phyloP scores from a whole-genome alignment of 768 basidiomycete species.

The Chalciporus piperatus region DNA sequence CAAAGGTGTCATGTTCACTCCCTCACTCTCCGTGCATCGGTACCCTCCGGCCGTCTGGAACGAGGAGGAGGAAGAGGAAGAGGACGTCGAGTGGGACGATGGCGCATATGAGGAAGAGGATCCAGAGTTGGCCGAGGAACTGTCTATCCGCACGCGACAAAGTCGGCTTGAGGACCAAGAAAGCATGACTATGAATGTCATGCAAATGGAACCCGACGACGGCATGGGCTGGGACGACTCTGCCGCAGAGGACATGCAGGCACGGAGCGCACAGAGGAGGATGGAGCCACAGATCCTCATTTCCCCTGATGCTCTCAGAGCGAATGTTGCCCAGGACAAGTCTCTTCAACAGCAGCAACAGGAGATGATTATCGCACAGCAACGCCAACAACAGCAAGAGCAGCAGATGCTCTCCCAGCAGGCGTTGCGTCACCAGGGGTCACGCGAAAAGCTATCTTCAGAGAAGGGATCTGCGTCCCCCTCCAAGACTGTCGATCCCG shows the following conservation, averaged over 20 bases:
- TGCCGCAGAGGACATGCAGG: slow-evolving; percentile 51
- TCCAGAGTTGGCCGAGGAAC: slow-evolving; percentile 54
- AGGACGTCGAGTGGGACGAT: slow-evolving; percentile 55
- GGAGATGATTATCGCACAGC: slow-evolving; percentile 29
- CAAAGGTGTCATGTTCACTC: slow-evolving; percentile 69
- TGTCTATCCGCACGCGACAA: slow-evolving; percentile 42
- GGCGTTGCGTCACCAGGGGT: slow-evolving; percentile 41
- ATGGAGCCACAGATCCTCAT: slow-evolving; percentile 18
- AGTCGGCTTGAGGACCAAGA: slow-evolving; percentile 33
- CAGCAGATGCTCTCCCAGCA: slow-evolving; percentile 29
- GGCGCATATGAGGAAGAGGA: slow-evolving; percentile 73
- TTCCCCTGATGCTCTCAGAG: slow-evolving; percentile 37
- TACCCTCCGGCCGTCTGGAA: slow-evolving; percentile 84
- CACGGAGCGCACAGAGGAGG: slow-evolving; percentile 27
- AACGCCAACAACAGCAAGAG: slow-evolving; percentile 35
- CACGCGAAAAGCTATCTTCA: slow-evolving; percentile 45
- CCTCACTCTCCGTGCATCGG: slow-evolving; percentile 61
- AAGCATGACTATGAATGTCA: slow-evolving; percentile 27
- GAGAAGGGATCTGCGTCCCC: slow-evolving; percentile 31
- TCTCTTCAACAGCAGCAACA: slow-evolving; percentile 27
- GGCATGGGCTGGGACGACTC: slow-evolving; percentile 87
- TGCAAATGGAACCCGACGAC: slow-evolving; percentile 69
- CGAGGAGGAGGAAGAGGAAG: slow-evolving; percentile 66
- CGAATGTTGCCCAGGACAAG: slow-evolving; percentile 30
- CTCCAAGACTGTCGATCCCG: slow-evolving; percentile 54